Conservation (phyloP, 192 early-diverging fungal genomes). For the Helicostylum pulchrum region DNA sequence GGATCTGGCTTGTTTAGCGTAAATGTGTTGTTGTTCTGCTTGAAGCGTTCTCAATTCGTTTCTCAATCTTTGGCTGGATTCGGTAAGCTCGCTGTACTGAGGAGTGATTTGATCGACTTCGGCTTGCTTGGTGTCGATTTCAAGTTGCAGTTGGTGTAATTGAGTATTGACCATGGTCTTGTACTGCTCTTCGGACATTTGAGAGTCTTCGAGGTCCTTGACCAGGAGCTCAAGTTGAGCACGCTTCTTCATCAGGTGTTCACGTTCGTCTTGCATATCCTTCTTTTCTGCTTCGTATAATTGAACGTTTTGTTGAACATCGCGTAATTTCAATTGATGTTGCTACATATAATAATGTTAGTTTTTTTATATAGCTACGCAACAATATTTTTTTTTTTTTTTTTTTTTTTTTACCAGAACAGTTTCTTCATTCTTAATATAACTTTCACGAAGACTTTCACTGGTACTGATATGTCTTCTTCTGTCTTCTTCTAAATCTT, state of each 20-base stretch:
- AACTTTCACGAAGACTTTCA: slow-evolving; percentile 19
- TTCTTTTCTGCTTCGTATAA: slow-evolving; percentile 64
- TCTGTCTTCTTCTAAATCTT: slow-evolving; percentile 55
- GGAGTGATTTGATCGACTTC: slow-evolving; percentile 66
- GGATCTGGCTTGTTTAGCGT: slow-evolving; percentile 84
- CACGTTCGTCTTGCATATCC: slow-evolving; percentile 68
- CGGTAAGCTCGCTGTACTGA: slow-evolving; percentile 57
- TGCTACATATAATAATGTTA: slow-evolving; percentile 17
- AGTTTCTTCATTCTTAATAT: slow-evolving; percentile 22
- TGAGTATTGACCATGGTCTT: slow-evolving; percentile 33
- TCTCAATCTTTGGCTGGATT: slow-evolving; percentile 55
- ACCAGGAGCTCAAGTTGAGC: slow-evolving; percentile 78
- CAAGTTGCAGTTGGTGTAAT: slow-evolving; percentile 40
- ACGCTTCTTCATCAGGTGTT: slow-evolving; percentile 71
- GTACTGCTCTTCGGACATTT: slow-evolving; percentile 41
- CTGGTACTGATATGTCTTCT: slow-evolving; percentile 39
- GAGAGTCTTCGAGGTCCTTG: slow-evolving; percentile 74
- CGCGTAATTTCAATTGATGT: slow-evolving; percentile 48
- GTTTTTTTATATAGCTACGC: no score
- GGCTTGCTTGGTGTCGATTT: slow-evolving; percentile 60
- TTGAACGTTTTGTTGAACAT: slow-evolving; percentile 62
- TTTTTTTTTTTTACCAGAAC: slow-evolving; percentile 23
- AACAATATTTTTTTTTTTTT: not conserved
- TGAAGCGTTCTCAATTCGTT: slow-evolving; percentile 61
- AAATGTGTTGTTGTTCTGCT: slow-evolving; percentile 70